Evolutionary conservation across 305 asterid species (phyloP), one percentile per base, ranked within the genome.

Genomic region (Caryopteris hybrid): DNA sequence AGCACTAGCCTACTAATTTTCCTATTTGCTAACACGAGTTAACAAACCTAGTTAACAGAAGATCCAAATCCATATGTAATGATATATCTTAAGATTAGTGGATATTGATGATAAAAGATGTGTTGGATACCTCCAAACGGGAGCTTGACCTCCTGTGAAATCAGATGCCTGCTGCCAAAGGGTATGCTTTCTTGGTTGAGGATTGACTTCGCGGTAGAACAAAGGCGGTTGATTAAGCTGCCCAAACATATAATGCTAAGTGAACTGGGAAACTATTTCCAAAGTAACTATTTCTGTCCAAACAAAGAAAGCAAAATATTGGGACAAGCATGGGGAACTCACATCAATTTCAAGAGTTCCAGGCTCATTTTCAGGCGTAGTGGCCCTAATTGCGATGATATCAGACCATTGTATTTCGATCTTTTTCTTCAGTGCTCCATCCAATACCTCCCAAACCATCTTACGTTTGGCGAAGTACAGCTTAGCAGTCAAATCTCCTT

Each of bases 361-460:
- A 0, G 76, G 76, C 10, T 74, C 47, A 6, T 71, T 59, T 0
- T 74, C 80, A 17, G 2, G 17, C 0, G 29, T 63, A 8, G 18
- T 18, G 21, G 88, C 91, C 70, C 79, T 66, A 34, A 89, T 82
- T 0, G 80, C 95, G 3, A 48, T 16, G 8, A 89, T 89, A 34
- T 87, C 80, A 0, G 84, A 73, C 95, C 95, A 89, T 41, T 76
- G 79, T 1, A 89, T 69, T 59, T 89, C 89, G 65, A 89, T 84
- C 82, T 87, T 89, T 33, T 79, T 80, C 80, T 89, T 87, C 64
- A 85, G 20, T 8, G 85, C 54, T 4, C 92, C 88, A 0, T 81
- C 88, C 6, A 87, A 27, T 17, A 89, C 51, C 74, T 89, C 95
- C 96, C 96, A 89, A 0, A 85, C 92, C 64, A 87, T 25, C 51